Percentiles rank a stretch among this genome's conserved stretches.
phyloP scores from a whole-genome alignment of 441 rosid species.

The Hypseocharis bilobata region DNA sequence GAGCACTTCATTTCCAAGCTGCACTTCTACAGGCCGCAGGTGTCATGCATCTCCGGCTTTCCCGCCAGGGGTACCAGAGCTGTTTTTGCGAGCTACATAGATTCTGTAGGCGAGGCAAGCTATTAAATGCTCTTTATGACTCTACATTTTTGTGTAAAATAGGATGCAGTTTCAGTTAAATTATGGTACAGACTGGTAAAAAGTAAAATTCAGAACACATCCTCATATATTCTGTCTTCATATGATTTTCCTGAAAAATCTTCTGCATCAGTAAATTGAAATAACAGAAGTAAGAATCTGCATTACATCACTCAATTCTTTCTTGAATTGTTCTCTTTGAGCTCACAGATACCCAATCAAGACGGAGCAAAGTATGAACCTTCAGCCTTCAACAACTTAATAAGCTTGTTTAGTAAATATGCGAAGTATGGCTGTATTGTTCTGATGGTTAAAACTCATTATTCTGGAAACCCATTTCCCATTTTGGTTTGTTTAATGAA shows the following conservation, averaged over 20 bases:
- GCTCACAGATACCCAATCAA: too few relatives aligned
- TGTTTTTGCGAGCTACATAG: conserved; percentile 52
- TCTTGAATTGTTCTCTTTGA: too few relatives aligned
- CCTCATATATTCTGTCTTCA: not conserved
- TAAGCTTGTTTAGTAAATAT: too few relatives aligned
- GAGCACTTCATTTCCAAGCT: conserved; percentile 67
- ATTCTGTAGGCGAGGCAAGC: conserved; percentile 43
- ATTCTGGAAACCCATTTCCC: too few relatives aligned
- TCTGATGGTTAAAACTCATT: too few relatives aligned
- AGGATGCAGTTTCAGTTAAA: not conserved
- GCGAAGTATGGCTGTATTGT: too few relatives aligned
- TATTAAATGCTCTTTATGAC: conserved; percentile 1
- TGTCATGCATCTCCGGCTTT: conserved; percentile 53
- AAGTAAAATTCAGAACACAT: not conserved
- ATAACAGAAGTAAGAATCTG: not conserved
- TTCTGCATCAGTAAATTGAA: not conserved
- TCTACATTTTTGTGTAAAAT: not conserved
- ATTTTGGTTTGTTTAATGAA: too few relatives aligned
- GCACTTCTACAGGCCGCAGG: conserved; percentile 74
- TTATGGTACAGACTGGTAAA: too few relatives aligned
- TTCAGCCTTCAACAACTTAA: too few relatives aligned
- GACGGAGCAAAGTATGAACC: too few relatives aligned
- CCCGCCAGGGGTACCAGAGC: conserved; percentile 64
- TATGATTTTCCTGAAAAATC: not conserved
- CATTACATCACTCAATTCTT: not conserved